These are phyloP conservation scores for Chrysoporthe cubensis DNA, from an alignment of 2,329 filamentous ascomycete genomes.

Conservation along the genomic window DNA sequence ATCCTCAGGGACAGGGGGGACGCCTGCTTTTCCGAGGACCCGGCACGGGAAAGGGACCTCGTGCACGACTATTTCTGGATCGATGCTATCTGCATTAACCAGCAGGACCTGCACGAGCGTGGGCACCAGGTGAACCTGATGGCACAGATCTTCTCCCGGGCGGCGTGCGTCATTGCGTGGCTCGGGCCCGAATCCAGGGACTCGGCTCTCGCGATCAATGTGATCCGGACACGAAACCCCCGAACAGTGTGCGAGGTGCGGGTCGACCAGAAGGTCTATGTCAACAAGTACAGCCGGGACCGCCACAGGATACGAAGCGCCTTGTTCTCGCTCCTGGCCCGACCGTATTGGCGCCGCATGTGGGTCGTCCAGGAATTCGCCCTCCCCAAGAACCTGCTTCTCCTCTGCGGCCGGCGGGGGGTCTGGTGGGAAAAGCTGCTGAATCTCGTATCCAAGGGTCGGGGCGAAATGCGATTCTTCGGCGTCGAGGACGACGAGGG, in stretches of 20 bases:
- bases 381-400: constrained; percentile 11
- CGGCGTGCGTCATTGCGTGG: constrained; percentile 16
- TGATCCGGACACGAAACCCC: constrained; percentile 6
- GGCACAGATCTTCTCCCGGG: constrained; percentile 21
- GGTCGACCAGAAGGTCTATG: not conserved
- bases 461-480: constrained; percentile 2
- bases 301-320: constrained; percentile 5
- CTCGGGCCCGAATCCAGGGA: constrained; percentile 5
- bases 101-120: constrained; percentile 27
- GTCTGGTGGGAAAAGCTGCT: constrained; percentile 20
- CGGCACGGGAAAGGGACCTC: constrained; percentile 8
- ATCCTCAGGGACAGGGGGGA: constrained; percentile 16
- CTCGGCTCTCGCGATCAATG: constrained; percentile 11
- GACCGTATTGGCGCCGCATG: constrained; percentile 24
- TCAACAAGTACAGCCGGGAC: not conserved
- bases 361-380: constrained; percentile 28
- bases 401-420: constrained; percentile 13
- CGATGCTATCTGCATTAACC: constrained; percentile 31
- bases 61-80: constrained; percentile 25
- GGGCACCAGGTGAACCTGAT: constrained; percentile 31
- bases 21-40: constrained; percentile 21
- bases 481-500: constrained; percentile 10
- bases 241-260: not conserved
- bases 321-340: constrained; percentile 8
- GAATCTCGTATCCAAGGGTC: constrained; percentile 13